Conservation (phyloP, 2,329 filamentous ascomycete genomes). For the Cordyceps tenuipes region DNA sequence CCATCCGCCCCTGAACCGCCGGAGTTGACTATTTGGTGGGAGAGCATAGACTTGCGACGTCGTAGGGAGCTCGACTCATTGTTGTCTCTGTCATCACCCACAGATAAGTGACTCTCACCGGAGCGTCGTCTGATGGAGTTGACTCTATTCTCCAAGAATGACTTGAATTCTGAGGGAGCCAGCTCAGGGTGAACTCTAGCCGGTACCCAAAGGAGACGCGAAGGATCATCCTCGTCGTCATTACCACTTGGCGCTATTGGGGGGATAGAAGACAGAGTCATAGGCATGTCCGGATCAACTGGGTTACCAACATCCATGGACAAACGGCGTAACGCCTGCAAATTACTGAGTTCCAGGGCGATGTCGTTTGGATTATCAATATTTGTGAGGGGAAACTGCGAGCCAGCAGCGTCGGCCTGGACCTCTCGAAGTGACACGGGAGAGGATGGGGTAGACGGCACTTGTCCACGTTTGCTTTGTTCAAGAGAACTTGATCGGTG, state of each 20-base stretch:
- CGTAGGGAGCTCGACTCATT: slow-evolving; percentile 56
- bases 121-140: slow-evolving; percentile 82
- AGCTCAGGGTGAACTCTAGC: slow-evolving; percentile 90
- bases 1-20: slow-evolving; percentile 48
- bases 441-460: slow-evolving; percentile 36
- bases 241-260: slow-evolving; percentile 62
- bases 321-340: slow-evolving; percentile 83
- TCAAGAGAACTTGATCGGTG: slow-evolving; percentile 36
- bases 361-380: slow-evolving; percentile 85
- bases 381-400: slow-evolving; percentile 74
- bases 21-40: slow-evolving; percentile 75
- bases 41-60: slow-evolving; percentile 93
- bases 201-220: slow-evolving; percentile 89
- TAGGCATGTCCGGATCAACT: slow-evolving; percentile 64
- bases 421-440: slow-evolving; percentile 42
- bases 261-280: slow-evolving; percentile 60
- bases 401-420: slow-evolving; percentile 51
- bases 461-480: slow-evolving; percentile 31
- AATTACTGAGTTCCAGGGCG: slow-evolving; percentile 83
- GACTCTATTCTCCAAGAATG: slow-evolving; percentile 87
- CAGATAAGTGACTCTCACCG: slow-evolving; percentile 57
- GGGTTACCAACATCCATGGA: slow-evolving; percentile 84
- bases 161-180: slow-evolving; percentile 93
- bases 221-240: slow-evolving; percentile 80
- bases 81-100: slow-evolving; percentile 42